Conservation (phyloP, 2,329 filamentous ascomycete species). For the Arthrinium phaeospermum region DNA sequence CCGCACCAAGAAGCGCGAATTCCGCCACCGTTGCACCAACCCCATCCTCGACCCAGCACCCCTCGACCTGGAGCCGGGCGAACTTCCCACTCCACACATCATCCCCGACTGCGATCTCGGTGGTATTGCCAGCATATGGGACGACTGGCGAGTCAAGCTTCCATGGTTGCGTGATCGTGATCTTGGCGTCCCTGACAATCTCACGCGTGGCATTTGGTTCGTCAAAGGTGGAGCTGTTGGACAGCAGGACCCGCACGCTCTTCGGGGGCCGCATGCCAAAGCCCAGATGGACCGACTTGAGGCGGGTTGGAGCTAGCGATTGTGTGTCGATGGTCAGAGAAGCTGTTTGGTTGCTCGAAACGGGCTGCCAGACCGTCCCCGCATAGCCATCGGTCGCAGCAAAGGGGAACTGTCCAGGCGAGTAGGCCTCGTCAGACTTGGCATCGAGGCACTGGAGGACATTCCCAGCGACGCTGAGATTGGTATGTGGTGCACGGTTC, state of each 20-base stretch:
- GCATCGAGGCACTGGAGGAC: conserved; percentile 3
- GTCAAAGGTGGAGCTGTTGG: conserved; percentile 19
- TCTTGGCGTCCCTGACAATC: background rate
- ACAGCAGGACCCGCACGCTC: conserved; percentile 13
- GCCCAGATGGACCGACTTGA: conserved; percentile 7
- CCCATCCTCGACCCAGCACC: conserved; percentile 17
- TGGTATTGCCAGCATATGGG: background rate
- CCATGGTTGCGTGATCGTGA: background rate
- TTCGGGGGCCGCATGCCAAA: conserved; percentile 15
- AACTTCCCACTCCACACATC: background rate
- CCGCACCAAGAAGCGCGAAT: background rate
- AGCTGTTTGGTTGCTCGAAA: background rate
- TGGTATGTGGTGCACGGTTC: background rate
- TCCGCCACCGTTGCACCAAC: conserved; percentile 14
- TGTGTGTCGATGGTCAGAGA: background rate
- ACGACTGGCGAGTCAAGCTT: conserved; percentile 2
- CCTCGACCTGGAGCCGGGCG: conserved; percentile 6
- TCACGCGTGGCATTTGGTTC: background rate
- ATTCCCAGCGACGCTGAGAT: background rate
- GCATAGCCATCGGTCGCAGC: conserved; percentile 13
- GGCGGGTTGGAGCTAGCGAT: background rate
- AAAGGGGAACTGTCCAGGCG: conserved; percentile 7
- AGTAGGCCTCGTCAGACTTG: background rate
- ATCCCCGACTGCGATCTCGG: background rate
- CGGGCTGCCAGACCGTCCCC: conserved; percentile 2